Evolutionary conservation across 495 filamentous ascomycete genomes (phyloP).

Genomic region (Podospora appendiculata): DNA sequence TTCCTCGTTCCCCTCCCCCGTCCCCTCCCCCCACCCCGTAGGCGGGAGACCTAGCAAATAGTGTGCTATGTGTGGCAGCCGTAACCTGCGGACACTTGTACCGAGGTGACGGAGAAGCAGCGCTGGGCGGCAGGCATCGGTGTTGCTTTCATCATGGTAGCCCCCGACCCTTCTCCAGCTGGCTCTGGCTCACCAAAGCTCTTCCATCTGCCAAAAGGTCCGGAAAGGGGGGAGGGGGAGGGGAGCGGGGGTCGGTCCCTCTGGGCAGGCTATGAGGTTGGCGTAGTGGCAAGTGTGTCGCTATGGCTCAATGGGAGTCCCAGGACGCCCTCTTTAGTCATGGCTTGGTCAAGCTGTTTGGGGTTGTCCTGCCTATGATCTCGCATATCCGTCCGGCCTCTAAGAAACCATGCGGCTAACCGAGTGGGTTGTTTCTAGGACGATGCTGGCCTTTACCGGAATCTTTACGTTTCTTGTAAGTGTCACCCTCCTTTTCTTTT

Average conservation of each 20-base stretch:
- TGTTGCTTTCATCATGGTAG: too few species aligned
- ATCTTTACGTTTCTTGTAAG: constrained; percentile 81
- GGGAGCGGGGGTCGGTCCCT: too few species aligned
- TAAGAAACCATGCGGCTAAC: constrained; percentile 22
- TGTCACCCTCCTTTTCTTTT: constrained; percentile 6
- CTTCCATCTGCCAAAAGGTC: too few species aligned
- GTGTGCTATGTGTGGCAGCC: too few species aligned
- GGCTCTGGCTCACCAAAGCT: too few species aligned
- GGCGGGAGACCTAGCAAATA: not conserved
- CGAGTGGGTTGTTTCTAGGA: constrained; percentile 39
- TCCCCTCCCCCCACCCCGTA: not conserved
- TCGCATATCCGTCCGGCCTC: constrained; percentile 10
- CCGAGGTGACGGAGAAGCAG: too few species aligned
- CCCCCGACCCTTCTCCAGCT: too few species aligned
- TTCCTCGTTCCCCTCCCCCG: not conserved
- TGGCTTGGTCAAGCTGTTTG: constrained; percentile 12
- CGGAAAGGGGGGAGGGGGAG: too few species aligned
- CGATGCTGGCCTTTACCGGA: constrained; percentile 69
- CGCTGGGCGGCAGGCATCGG: too few species aligned
- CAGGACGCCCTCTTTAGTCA: constrained; percentile 4
- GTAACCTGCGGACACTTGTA: too few species aligned
- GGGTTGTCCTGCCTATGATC: constrained; percentile 2
- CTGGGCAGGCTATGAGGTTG: too few species aligned
- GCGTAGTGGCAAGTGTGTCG: too few species aligned
- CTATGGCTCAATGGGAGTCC: not conserved